Evolutionary conservation across 805 yeast genomes (phyloP), one percentile per base, ranked within the genome.

Genomic region (Zygosaccharomyces pseudorouxii): DNA sequence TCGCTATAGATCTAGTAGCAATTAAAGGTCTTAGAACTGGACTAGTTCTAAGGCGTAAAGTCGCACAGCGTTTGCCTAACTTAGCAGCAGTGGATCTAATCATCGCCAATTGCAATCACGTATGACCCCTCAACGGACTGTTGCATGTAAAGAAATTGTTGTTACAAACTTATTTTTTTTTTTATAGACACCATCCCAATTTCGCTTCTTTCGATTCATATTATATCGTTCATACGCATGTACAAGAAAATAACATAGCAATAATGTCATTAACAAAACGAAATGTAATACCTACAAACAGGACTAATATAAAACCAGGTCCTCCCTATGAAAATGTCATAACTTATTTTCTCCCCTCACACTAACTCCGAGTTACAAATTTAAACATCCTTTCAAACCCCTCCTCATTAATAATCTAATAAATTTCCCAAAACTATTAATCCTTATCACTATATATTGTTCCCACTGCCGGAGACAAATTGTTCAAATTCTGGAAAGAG

Each of bases 1-100:
- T 58, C 12, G 70, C 57, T 10, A 69, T 58, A 11, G 42, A 55
- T 48, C 74, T 69, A 8, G 38, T 39, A 4, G 46, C 31, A 28
- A 37, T 31, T 9, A 47, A 39, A 12, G 43, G 35, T 20, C 27
- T 45, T 30, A 51, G 25, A 11, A 47, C 14, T 8, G 47, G 35
- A 18, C 38, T 35, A n/a, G 29, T 30, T 8, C 29, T 16, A 10
- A 38, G 25, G n/a, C 37, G 38, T 33, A 45, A 30, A 23, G 38
- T 28, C n/a, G 36, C 44, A 6, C 31, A 28, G 27, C 44, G 23
- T 35, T 36, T 42, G n/a, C 47, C 33, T 10, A 28, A 28, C 22
- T 33, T 51, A 16, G 38, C 19, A 14, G 46, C 29, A 5, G 48
- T 23, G 10, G 54, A 41, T 45, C 45, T 51, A 33, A 51, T 25